phyloP scores from a whole-genome alignment of 140 eudicot genomes.

The Stevia rebaudiana region DNA sequence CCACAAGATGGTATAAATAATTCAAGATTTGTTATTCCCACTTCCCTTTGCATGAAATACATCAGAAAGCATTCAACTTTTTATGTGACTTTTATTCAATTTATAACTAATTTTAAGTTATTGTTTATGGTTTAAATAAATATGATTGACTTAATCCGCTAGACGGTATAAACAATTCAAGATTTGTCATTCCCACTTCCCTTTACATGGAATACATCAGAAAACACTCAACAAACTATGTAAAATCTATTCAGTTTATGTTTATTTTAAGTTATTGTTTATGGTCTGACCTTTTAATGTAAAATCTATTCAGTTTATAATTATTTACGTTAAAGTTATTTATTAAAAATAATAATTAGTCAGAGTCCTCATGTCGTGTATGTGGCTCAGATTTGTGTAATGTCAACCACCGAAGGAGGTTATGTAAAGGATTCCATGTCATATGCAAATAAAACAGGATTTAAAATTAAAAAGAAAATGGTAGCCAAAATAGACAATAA shows the following conservation, averaged over 20 bases:
- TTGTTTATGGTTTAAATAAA: conserved; percentile 9
- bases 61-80: conserved; percentile 32
- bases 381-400: conserved; percentile 34
- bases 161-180: neutral
- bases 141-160: no score
- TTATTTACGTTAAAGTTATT: neutral
- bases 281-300: conserved; percentile 4
- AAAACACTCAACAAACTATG: conserved; percentile 27
- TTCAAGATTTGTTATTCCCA: conserved; percentile 25
- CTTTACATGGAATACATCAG: conserved; percentile 27
- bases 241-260: neutral
- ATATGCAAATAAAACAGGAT: conserved; percentile 15
- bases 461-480: conserved; percentile 4
- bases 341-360: neutral
- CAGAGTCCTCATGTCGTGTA: conserved; percentile 34
- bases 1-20: neutral
- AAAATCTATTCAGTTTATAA: neutral
- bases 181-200: conserved; percentile 29
- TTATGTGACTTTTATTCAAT: neutral
- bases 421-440: conserved; percentile 31
- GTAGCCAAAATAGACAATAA: conserved; percentile 15
- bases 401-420: conserved; percentile 20
- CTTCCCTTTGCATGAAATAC: conserved; percentile 28
- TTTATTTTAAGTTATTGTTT: conserved; percentile 14
- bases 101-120: conserved; percentile 11